Percentiles rank a stretch among this genome's conserved stretches.
Evolutionary conservation across 805 yeast genomes (phyloP).

Genomic region (Clavispora santaluciae): DNA sequence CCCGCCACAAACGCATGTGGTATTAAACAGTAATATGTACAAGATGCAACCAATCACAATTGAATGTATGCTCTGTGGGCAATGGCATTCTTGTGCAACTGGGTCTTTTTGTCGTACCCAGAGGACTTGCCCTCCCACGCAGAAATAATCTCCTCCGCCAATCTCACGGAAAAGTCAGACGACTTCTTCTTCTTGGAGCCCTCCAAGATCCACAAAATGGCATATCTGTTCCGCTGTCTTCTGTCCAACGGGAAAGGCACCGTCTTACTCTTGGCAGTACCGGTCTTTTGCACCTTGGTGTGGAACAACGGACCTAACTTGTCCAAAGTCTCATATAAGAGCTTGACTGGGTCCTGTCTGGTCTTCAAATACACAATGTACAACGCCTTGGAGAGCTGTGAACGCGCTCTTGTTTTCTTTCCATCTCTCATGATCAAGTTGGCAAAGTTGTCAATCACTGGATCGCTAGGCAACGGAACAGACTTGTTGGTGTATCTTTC

Average conservation of each 20-base stretch:
- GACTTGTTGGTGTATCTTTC: conserved; percentile 45
- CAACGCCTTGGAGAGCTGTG: conserved; percentile 67
- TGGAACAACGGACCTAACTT: conserved; percentile 80
- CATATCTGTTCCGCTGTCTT: conserved; percentile 80
- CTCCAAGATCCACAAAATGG: conserved; percentile 87
- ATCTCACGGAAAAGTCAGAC: conserved; percentile 77
- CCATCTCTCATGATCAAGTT: conserved; percentile 93
- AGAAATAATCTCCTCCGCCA: conserved; percentile 82
- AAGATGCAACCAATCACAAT: conserved; percentile 14
- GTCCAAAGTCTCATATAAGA: conserved; percentile 71
- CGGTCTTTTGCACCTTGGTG: conserved; percentile 72
- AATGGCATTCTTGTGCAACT: conserved; percentile 81
- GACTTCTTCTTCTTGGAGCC: conserved; percentile 77
- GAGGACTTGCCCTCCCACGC: conserved; percentile 76
- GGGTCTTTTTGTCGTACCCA: conserved; percentile 77
- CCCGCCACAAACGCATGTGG: background rate
- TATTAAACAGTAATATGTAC: conserved; percentile 2
- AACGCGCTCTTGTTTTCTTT: conserved; percentile 75
- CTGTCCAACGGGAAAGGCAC: conserved; percentile 80
- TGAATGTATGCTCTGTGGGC: conserved; percentile 79
- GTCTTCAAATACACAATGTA: conserved; percentile 70
- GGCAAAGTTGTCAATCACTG: conserved; percentile 70
- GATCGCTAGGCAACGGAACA: conserved; percentile 61
- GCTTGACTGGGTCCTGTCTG: conserved; percentile 74
- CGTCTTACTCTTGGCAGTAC: conserved; percentile 75